Evolutionary conservation across 352 stramenopile species (phyloP), one percentile per base, ranked within the genome.

Genomic region (Globisporangium apiculatum): DNA sequence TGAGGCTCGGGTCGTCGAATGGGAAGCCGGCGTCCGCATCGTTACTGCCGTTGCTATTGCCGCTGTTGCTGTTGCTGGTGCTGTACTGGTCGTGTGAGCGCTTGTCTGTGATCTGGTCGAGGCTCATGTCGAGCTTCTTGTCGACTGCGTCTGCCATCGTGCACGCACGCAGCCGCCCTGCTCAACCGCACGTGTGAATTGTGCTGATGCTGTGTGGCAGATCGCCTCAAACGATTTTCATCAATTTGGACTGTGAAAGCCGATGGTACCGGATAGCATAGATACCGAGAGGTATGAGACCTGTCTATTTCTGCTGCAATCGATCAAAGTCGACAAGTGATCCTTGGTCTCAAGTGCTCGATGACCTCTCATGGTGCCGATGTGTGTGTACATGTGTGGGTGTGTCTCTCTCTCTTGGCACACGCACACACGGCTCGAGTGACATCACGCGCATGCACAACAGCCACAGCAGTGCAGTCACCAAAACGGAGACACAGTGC

Each of bases 41-140:
- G 15, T 14, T 47, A 12, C 31, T 53, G 7, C 42, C n/a, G 48
- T 12, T 14, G 36, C 36, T 43, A 42, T 36, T 43, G 36, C 9
- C 52, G 36, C 42, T 47, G 40, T 18, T 55, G 40, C 9, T 50
- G 41, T 51, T 53, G 14, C 48, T 18, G 35, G 17, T 52, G 42
- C 17, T 47, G 35, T 48, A 31, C 24, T 31, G 24, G 50, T 76
- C 62, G 36, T 57, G 55, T 61, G 84, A 75, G 64, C 69, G 67
- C 67, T 87, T 71, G 51, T 83, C 58, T 60, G 87, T 91, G 48
- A 31, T 31, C 24, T 86, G 64, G 35, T 86, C 80, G 53, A 89
- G 67, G 51, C 75, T 74, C 80, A 89, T 91, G 58, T 11, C 42
- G 42, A 46, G 24, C 24, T 31, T 31, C 24, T 31, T 31, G 24